phyloP scores from a whole-genome alignment of 805 yeast species.

The Starmera quercuum region DNA sequence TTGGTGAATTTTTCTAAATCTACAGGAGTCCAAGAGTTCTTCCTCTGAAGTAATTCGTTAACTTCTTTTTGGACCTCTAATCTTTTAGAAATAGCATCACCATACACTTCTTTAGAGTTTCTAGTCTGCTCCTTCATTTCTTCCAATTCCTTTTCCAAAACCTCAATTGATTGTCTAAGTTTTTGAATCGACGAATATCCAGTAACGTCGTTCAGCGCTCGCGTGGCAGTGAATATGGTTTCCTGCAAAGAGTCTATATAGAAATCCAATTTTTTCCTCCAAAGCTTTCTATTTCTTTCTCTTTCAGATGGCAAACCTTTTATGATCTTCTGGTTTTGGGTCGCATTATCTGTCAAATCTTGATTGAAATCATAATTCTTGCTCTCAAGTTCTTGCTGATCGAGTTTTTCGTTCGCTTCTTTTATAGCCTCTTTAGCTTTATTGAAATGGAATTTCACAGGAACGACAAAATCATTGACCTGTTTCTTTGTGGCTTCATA shows the following conservation, averaged over 20 bases:
- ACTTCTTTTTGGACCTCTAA: slow-evolving; percentile 73
- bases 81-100: slow-evolving; percentile 55
- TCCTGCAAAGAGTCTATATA: slow-evolving; percentile 49
- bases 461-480: slow-evolving; percentile 5
- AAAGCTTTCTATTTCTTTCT: slow-evolving; percentile 29
- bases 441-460: slow-evolving; percentile 13
- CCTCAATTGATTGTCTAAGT: slow-evolving; percentile 53
- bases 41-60: slow-evolving; percentile 80
- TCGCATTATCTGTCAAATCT: slow-evolving; percentile 21
- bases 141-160: slow-evolving; percentile 43
- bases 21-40: slow-evolving; percentile 67
- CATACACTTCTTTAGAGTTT: slow-evolving; percentile 41
- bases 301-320: slow-evolving; percentile 38
- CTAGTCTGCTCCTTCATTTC: slow-evolving; percentile 41
- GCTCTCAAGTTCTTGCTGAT: slow-evolving; percentile 28
- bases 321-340: slow-evolving; percentile 19
- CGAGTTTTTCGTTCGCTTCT: slow-evolving; percentile 28
- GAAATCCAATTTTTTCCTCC: slow-evolving; percentile 38
- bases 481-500: slow-evolving; percentile 11
- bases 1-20: slow-evolving; percentile 84
- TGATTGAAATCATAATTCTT: slow-evolving; percentile 27
- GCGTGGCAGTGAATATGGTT: slow-evolving; percentile 51
- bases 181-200: slow-evolving; percentile 81
- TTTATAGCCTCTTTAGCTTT: slow-evolving; percentile 27
- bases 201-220: slow-evolving; percentile 80